Percentiles rank a stretch among this genome's conserved stretches.
Evolutionary conservation across 257 asterid species (phyloP).

Genomic region (Solanum etuberosum): DNA sequence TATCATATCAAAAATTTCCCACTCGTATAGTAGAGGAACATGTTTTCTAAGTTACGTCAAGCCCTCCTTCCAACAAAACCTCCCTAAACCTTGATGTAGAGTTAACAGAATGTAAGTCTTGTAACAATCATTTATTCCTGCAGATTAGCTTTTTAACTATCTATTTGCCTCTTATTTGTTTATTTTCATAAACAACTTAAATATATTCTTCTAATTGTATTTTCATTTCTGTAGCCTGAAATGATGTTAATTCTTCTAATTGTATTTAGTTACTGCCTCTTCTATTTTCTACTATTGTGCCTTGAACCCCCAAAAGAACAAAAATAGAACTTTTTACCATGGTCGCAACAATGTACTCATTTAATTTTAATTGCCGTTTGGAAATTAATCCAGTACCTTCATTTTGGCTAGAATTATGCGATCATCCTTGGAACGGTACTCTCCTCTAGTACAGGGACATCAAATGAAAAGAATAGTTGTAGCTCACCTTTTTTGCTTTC

Average conservation of each 20-base stretch:
- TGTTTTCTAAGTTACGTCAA: background rate
- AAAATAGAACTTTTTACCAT: background rate
- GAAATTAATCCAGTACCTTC: background rate
- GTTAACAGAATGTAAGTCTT: background rate
- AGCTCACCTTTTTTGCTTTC: background rate
- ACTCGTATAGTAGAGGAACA: background rate
- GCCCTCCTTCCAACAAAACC: background rate
- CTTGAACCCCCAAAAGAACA: background rate
- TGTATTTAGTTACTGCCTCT: background rate
- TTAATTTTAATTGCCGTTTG: background rate
- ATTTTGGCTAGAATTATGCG: background rate
- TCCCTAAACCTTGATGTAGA: background rate
- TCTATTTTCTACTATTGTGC: background rate
- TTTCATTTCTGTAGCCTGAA: background rate
- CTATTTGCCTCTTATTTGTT: background rate
- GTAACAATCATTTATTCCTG: background rate
- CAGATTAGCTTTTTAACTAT: background rate
- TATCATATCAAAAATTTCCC: background rate
- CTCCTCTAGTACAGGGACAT: background rate
- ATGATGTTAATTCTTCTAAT: background rate
- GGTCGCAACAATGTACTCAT: background rate
- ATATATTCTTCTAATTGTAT: background rate
- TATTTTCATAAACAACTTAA: background rate
- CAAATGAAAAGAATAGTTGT: background rate
- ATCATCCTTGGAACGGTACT: background rate